Evolutionary conservation across 192 early-diverging fungal species (phyloP), one percentile per base, ranked within the genome.

Genomic region (Coemansia sp.): DNA sequence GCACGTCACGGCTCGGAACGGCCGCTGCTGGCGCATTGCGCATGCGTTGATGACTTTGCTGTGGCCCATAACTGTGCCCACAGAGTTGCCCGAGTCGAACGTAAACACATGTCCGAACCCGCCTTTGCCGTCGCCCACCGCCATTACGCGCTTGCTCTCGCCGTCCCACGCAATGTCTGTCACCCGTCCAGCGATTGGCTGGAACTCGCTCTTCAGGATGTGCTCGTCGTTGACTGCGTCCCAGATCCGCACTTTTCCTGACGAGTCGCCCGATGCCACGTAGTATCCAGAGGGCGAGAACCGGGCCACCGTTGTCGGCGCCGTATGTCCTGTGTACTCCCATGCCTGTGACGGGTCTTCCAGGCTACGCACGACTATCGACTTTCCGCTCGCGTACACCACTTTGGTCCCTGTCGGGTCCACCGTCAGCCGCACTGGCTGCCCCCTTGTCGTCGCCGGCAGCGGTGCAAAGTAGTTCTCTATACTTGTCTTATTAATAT

Each of bases 81-180:
- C 88, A 6, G 93, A 92, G 19, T 93, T 94, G 22, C 91, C 90
- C 9, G 89, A 77, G 78, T 98, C 96, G 62, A 89, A 93, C 48
- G 90, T 73, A 76, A 98, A 95, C 0, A 94, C 92, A 56, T 93
- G 93, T 4, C 90, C 96, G 64, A 89, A 95, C 84, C 79, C 81
- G 66, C 93, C 93, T 72, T 87, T 93, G 56, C 97, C 97, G 51
- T 95, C 92, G 52, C 97, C 97, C 3, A 96, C 97, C 21, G 91
- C 97, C 73, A 98, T 88, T n/a, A 98, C 76, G 23, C 97, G 87
- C 82, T 98, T 93, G 83, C 90, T 93, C 63, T 98, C 97, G 52
- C 82, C 82, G 84, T 97, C 95, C 97, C 97, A 98, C 5, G 89
- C 88, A 51, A 98, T 67, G 70, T 98, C 97, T 66, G 84, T 90